Evolutionary conservation across 306 rosid species (phyloP), one percentile per base, ranked within the genome.

Genomic region (Glycyrrhiza uralensis): DNA sequence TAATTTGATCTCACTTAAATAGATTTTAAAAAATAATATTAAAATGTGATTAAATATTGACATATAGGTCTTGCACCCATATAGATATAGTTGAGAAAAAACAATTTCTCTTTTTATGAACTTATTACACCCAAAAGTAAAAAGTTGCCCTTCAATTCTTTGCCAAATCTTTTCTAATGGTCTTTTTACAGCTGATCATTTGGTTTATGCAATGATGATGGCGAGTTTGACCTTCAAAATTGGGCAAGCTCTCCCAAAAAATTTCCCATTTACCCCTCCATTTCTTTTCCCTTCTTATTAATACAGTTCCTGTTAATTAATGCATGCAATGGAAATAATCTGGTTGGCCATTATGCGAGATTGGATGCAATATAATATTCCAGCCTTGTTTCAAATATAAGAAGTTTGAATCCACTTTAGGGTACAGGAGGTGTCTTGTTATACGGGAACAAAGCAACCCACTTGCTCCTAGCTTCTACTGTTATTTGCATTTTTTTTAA

Each of bases 261-360:
- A n/a, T n/a, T n/a, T n/a, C n/a, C 4, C 29, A 26, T 8, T 36
- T 24, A 3, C 4, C 30, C 15, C 1, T 75, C 30, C 18, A 38
- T 8, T 36, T 51, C 15, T 55, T 19, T 32, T 65, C 44, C n/a
- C 18, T 5, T 41, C 36, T 32, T 22, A 35, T 51, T 71, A 56
- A 55, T 77, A 47, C 29, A 44, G 45, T 55, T 15, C 28, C 82
- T 83, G 52, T 83, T 66, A 11, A 20, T 35, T 35, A 51, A 75
- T 78, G 80, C 58, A 75, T 78, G 82, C 74, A 72, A 39, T 60
- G 71, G 79, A 56, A 76, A 81, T 79, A 52, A 82, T 83, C 66
- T 54, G 86, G 92, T 85, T 85, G 80, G 89, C 92, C 89, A 87
- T 82, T 80, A 71, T 17, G 71, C 56, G 76, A 49, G 63, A 75